phyloP scores from a whole-genome alignment of 2,329 filamentous ascomycete genomes.

The Aspergillus fumigatiaffinis region DNA sequence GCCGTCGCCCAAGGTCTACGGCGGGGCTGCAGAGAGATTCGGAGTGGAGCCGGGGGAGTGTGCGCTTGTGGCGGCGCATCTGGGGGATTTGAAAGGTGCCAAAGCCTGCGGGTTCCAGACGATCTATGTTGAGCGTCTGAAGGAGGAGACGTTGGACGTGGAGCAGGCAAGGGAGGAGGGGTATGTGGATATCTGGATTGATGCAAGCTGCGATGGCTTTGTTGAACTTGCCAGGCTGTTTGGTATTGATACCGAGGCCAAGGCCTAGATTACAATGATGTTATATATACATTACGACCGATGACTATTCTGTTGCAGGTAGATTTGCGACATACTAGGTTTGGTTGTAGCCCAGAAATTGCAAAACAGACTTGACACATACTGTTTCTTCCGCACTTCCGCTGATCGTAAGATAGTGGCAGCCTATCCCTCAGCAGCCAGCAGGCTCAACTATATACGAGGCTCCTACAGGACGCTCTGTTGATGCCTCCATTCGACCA shows the following conservation, averaged over 20 bases:
- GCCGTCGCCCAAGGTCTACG: slow-evolving; percentile 64
- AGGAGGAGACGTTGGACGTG: slow-evolving; percentile 62
- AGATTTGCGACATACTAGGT: not conserved
- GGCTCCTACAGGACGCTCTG: too few species aligned
- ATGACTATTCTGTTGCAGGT: not conserved
- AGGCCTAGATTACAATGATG: not conserved
- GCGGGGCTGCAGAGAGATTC: slow-evolving; percentile 60
- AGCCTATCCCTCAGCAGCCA: not conserved
- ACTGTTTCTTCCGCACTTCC: too few species aligned
- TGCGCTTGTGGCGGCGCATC: slow-evolving; percentile 73
- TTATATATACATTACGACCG: too few species aligned
- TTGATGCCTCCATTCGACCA: too few species aligned
- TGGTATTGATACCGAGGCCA: slow-evolving; percentile 23
- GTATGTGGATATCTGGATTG: slow-evolving; percentile 65
- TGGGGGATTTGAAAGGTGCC: slow-evolving; percentile 65
- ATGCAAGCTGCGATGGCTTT: slow-evolving; percentile 49
- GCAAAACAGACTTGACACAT: too few species aligned
- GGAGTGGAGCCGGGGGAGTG: slow-evolving; percentile 58
- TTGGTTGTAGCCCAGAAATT: not conserved
- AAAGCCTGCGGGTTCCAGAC: slow-evolving; percentile 62
- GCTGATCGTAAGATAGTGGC: not conserved
- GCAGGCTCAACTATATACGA: not conserved
- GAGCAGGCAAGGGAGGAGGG: slow-evolving; percentile 51
- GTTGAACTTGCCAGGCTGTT: slow-evolving; percentile 50
- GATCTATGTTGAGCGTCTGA: slow-evolving; percentile 66